These are phyloP conservation scores for Aureobasidium vineae DNA, from an alignment of 2,329 filamentous ascomycete genomes.

Conservation along the genomic window DNA sequence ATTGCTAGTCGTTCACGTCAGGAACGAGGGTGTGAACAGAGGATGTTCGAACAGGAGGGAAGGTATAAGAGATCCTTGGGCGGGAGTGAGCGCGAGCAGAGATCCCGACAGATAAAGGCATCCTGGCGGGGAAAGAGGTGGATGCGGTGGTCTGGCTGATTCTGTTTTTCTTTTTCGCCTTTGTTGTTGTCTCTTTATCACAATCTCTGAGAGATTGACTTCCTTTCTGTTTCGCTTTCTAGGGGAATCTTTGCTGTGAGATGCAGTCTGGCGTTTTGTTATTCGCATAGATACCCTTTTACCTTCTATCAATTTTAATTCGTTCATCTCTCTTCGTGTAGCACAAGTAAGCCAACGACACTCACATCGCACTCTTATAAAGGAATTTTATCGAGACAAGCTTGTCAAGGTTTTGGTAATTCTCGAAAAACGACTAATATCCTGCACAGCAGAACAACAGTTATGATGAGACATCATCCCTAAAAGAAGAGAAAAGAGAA, in stretches of 20 bases:
- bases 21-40: slow-evolving; percentile 51
- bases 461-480: slow-evolving; percentile 17
- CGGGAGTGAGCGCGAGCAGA: no score
- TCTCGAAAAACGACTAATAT: neutral
- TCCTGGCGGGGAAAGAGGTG: neutral
- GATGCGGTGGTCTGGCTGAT: neutral
- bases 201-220: neutral
- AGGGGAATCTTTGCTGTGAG: neutral
- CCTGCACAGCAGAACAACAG: slow-evolving; percentile 12
- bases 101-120: neutral
- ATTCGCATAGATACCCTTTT: neutral
- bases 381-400: neutral
- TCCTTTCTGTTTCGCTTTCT: neutral
- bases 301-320: neutral
- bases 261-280: neutral
- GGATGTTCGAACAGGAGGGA: slow-evolving; percentile 33
- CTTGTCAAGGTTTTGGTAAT: neutral
- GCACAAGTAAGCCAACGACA: no score
- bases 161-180: neutral
- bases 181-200: neutral
- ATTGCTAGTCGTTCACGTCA: slow-evolving; percentile 54
- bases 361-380: neutral
- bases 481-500: neutral
- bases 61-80: neutral
- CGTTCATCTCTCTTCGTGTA: no score